Percentiles rank a stretch among this genome's conserved stretches.
Conservation (phyloP, 257 asterid species). For the Osmanthus fragrans region DNA sequence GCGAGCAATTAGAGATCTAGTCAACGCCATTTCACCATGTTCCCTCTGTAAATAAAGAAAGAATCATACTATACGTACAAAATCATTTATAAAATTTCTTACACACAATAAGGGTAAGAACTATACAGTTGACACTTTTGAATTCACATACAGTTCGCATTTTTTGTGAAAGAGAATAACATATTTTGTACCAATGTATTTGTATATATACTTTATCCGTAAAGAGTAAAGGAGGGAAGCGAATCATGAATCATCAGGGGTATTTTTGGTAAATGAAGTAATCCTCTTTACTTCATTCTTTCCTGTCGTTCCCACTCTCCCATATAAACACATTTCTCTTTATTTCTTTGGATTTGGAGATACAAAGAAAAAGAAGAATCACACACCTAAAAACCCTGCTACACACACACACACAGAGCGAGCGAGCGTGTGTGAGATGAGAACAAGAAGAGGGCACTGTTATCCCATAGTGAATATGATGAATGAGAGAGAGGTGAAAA, state of each 20-base stretch:
- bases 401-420: too few relatives aligned
- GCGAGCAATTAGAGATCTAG: constrained; percentile 41
- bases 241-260: constrained; percentile 27
- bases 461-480: constrained; percentile 47
- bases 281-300: neutral
- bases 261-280: constrained; percentile 27
- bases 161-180: too few relatives aligned
- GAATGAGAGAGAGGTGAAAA: constrained; percentile 29
- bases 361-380: constrained; percentile 22
- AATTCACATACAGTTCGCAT: too few relatives aligned
- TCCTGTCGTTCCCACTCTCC: neutral
- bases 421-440: too few relatives aligned
- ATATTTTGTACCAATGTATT: too few relatives aligned
- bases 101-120: too few relatives aligned
- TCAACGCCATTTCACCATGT: constrained; percentile 64
- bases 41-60: constrained; percentile 22
- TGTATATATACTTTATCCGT: too few relatives aligned
- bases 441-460: constrained; percentile 58
- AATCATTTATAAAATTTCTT: too few relatives aligned
- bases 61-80: too few relatives aligned
- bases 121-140: too few relatives aligned
- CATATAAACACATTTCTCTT: neutral
- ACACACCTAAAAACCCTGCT: constrained; percentile 11
- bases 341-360: constrained; percentile 19
- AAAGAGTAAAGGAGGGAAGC: too few relatives aligned